phyloP scores from a whole-genome alignment of 192 early-diverging fungal genomes.

The Neocallimastix lanati region DNA sequence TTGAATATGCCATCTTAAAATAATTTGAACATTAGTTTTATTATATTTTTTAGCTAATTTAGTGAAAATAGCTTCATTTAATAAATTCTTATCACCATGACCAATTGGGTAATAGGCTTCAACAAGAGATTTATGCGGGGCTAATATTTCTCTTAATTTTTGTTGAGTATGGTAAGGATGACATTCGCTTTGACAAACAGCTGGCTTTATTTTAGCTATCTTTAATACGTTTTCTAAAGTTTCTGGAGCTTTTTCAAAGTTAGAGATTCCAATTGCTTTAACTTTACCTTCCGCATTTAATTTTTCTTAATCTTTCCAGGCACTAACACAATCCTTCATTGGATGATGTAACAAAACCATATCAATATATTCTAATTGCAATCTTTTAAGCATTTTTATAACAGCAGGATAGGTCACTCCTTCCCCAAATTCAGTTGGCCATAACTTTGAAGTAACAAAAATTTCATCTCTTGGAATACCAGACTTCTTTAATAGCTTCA shows the following conservation, averaged over 20 bases:
- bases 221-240: background rate
- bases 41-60: background rate
- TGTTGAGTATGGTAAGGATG: background rate
- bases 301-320: background rate
- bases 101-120: background rate
- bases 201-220: background rate
- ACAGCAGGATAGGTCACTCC: background rate
- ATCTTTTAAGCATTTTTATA: background rate
- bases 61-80: background rate
- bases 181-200: background rate
- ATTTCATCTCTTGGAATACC: background rate
- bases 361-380: slow-evolving; percentile 1
- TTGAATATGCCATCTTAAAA: background rate
- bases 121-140: background rate
- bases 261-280: slow-evolving; percentile 1
- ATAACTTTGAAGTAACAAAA: slow-evolving; percentile 1
- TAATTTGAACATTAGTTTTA: background rate
- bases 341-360: background rate
- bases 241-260: background rate
- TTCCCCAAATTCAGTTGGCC: background rate
- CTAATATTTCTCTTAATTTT: background rate
- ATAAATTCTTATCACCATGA: background rate
- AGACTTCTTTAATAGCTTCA: background rate
- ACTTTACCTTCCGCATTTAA: background rate
- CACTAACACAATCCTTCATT: background rate